Base-by-base conservation (phyloP, 2,329 filamentous ascomycete genomes). In the Colletotrichum nymphaeae region DNA sequence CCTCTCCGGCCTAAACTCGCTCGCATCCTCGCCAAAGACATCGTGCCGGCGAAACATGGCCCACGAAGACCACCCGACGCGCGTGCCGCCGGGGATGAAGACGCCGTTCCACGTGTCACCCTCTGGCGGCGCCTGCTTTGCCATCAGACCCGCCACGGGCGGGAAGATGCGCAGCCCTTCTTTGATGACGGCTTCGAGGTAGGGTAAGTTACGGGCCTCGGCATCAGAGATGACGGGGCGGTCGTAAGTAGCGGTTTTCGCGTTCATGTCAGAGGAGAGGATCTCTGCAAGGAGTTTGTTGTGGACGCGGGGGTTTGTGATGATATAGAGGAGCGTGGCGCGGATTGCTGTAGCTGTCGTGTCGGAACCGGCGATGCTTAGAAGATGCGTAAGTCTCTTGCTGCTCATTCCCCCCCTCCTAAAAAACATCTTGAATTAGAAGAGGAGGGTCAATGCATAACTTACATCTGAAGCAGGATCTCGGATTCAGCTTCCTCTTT, bases 291-390 rank as follows among this genome's bases (percentile, higher is more conserved):
- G 84, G 0, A 92, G 80, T 3, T 80, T 85, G 4, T 75, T 69
- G 69, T 86, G 84, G 0, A 89, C 84, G 1, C 81, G 81, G 0
- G 87, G 86, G 28, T 84, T 86, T n/a, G 85, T 88, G 26, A 87
- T 84, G 68, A 91, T 78, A 77, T 88, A 84, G 26, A 91, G 83
- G 67, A 91, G 75, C 1, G 85, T 88, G 49, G 85, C 82, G 2
- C 89, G 86, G 11, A 92, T 84, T 2, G 85, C 85, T 0, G 87
- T 88, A 0, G 90, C 88, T 0, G 88, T 89, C 5, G 88, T 90
- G 73, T 91, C 89, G 0, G 88, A 88, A 4, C 89, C 90, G 5
- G 89, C 89, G 5, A 89, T 81, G 53, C 84, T 84, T 32, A 1
- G 57, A 58, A 46, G 59, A 63, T 26, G 14, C 14, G 16, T 42